Evolutionary conservation across 2,329 filamentous ascomycete genomes (phyloP), one percentile per base, ranked within the genome.

Genomic region (Venturia asperata): DNA sequence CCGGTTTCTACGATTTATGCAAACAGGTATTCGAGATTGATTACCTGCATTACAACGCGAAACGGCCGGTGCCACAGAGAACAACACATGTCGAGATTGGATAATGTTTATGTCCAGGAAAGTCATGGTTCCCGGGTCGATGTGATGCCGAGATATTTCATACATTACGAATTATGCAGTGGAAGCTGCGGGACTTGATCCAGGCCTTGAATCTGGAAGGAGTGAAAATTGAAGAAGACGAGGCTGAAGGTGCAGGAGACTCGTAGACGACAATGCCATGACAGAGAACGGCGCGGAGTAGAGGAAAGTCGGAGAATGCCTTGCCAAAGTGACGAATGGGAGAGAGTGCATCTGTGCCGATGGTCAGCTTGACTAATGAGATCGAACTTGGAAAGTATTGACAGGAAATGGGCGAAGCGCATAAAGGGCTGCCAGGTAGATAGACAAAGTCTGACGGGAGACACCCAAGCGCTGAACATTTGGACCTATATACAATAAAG

Each of bases 401-500:
- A 27, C 45, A 27, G 24, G 11, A 52, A 15, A 0, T 3, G 21
- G 21, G 10, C 47, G 47, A 11, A 13, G 47, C 21, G 47, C 47
- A 27, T 52, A 27, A 9, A 27, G 11, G n/a, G 47, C 21, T 9
- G 21, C 21, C 45, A 24, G 10, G 5, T 3, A 52, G 21, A 27
- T 4, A 13, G 21, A 52, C 27, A 27, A 52, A 2, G 17, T 15
- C 24, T n/a, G 27, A 10, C 24, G 47, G 47, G 27, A 27, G 47
- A 58, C 49, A 58, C 15, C 30, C 30, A 37, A 37, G 52, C 52
- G 52, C 52, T 58, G 52, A n/a, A 58, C 15, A 58, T 58, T 58
- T 21, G 30, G 37, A 34, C 52, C 17, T 58, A 58, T 37, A 58
- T 58, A 58, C 52, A 37, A 37, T 37, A 37, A 58, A 58, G 52